Evolutionary conservation across 2,329 filamentous ascomycete species (phyloP).

Genomic region (Fusarium sp.): DNA sequence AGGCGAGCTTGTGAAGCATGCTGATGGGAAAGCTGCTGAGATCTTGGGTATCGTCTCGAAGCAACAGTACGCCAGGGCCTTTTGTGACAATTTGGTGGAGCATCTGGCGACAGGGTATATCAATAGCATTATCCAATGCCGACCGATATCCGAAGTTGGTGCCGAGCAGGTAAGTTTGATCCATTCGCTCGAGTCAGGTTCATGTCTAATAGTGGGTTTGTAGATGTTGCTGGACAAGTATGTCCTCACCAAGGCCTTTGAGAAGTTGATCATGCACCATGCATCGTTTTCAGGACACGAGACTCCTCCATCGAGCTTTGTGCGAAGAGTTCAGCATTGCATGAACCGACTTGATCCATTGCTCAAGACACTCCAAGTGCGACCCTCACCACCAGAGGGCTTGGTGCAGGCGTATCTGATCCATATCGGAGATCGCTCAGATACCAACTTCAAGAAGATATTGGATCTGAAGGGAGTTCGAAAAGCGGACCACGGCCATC

Average conservation of each 20-base stretch:
- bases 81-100: slow-evolving; percentile 96
- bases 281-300: slow-evolving; percentile 57
- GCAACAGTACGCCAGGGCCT: slow-evolving; percentile 92
- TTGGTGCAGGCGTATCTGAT: slow-evolving; percentile 97
- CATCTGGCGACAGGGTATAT: slow-evolving; percentile 83
- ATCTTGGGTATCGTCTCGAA: slow-evolving; percentile 84
- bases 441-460: slow-evolving; percentile 95
- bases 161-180: slow-evolving; percentile 78
- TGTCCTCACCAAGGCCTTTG: slow-evolving; percentile 82
- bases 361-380: slow-evolving; percentile 96
- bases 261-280: slow-evolving; percentile 75
- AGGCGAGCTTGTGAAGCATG: slow-evolving; percentile 77
- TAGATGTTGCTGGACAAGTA: slow-evolving; percentile 97
- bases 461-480: slow-evolving; percentile 94
- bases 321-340: slow-evolving; percentile 85
- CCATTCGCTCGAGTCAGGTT: neutral
- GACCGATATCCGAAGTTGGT: slow-evolving; percentile 90
- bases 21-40: slow-evolving; percentile 78
- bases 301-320: slow-evolving; percentile 69
- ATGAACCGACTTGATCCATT: slow-evolving; percentile 91
- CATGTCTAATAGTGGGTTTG: slow-evolving; percentile 36
- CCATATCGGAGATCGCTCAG: slow-evolving; percentile 92
- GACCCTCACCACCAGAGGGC: slow-evolving; percentile 88
- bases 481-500: slow-evolving; percentile 81
- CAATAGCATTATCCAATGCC: slow-evolving; percentile 85